These are phyloP conservation scores for Acanthamoeba divionensis DNA, from an alignment of 208 protist species.

Conservation along the genomic window DNA sequence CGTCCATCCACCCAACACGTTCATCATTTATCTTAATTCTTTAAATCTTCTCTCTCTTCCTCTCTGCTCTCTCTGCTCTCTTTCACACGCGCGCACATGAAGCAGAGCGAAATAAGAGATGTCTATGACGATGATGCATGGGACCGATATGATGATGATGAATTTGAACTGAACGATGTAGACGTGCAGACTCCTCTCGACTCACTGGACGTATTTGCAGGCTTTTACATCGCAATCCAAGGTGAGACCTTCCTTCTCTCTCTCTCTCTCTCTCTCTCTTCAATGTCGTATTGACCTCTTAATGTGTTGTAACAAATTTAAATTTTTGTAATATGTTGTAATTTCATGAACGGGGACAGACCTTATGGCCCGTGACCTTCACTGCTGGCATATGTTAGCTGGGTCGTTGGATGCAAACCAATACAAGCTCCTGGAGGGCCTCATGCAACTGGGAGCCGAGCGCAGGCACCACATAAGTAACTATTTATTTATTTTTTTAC, in stretches of 20 bases:
- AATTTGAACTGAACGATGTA: neutral
- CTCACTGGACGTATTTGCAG: neutral
- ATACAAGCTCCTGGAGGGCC: neutral
- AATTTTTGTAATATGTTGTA: no score
- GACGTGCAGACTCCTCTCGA: neutral
- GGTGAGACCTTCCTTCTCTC: neutral
- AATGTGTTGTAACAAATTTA: no score
- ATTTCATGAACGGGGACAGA: no score
- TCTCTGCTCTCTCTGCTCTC: no score
- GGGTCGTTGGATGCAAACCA: neutral
- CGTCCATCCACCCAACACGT: no score
- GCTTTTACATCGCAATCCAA: neutral
- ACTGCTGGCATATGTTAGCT: neutral
- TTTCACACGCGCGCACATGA: no score
- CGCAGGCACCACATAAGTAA: neutral
- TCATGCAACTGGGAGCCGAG: neutral
- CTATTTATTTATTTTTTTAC: neutral
- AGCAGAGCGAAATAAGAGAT: no score
- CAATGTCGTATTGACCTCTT: neutral
- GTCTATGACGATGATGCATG: no score
- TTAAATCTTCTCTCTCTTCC: no score
- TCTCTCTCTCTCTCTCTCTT: no score
- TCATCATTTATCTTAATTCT: no score
- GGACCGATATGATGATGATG: neutral
- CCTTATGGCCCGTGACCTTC: neutral